Evolutionary conservation across 2,329 filamentous ascomycete species (phyloP).

Genomic region (Hymenoscyphus salicellus): DNA sequence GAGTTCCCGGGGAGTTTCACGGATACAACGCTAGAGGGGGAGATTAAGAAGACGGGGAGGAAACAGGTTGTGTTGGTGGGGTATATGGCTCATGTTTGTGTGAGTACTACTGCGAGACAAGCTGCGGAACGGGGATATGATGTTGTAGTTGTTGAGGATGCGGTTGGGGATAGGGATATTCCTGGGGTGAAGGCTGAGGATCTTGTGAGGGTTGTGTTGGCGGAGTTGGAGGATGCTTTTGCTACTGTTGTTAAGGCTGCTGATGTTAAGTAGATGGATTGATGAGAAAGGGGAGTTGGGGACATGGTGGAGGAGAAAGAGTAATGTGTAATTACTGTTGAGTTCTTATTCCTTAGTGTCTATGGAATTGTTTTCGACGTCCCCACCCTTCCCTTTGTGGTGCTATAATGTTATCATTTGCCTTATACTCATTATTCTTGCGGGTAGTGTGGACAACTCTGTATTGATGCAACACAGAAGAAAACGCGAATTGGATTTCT

Average conservation of each 20-base stretch:
- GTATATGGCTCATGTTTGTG: constrained; percentile 66
- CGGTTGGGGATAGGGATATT: constrained; percentile 62
- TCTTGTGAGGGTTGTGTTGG: constrained; percentile 49
- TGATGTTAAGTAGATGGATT: constrained; percentile 30
- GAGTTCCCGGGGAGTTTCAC: constrained; percentile 58
- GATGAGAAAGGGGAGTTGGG: too few species aligned
- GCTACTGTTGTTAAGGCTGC: constrained; percentile 50
- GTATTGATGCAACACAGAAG: too few species aligned
- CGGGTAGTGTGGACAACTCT: too few species aligned
- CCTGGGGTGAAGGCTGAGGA: constrained; percentile 57
- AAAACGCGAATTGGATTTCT: too few species aligned
- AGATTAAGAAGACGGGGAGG: constrained; percentile 47
- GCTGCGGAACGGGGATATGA: constrained; percentile 61
- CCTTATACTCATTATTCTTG: too few species aligned
- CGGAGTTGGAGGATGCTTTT: constrained; percentile 62
- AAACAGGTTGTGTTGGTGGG: constrained; percentile 60
- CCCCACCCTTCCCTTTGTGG: too few species aligned
- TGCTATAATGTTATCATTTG: too few species aligned
- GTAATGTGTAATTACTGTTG: too few species aligned
- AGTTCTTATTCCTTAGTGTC: too few species aligned
- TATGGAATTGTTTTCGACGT: too few species aligned
- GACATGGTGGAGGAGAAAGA: too few species aligned
- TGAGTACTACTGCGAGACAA: constrained; percentile 60
- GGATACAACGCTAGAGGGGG: constrained; percentile 55
- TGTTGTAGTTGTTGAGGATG: constrained; percentile 59